These are phyloP conservation scores for Trichoderma sp. DNA, from an alignment of 2,329 filamentous ascomycete species.

Conservation along the genomic window DNA sequence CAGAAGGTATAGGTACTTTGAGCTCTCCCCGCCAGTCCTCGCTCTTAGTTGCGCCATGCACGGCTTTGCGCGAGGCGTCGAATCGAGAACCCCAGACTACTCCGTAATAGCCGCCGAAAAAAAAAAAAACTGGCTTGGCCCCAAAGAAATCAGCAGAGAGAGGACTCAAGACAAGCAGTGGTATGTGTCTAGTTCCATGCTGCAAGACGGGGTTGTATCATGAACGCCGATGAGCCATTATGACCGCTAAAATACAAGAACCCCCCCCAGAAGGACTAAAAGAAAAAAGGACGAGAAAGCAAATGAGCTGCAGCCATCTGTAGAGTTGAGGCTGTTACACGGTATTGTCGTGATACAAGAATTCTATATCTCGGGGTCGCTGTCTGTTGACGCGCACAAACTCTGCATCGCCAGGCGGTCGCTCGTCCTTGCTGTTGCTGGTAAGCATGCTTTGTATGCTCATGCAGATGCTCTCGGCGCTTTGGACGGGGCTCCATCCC, in stretches of 20 bases:
- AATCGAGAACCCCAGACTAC: neutral
- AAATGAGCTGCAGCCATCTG: neutral
- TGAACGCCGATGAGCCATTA: constrained; percentile 26
- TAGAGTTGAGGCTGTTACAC: constrained; percentile 51
- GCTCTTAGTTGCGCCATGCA: constrained; percentile 12
- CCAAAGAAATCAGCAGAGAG: constrained; percentile 5
- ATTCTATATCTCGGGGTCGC: constrained; percentile 85
- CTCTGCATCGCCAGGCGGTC: constrained; percentile 85
- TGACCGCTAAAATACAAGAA: constrained; percentile 19
- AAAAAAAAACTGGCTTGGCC: neutral
- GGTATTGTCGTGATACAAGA: constrained; percentile 89
- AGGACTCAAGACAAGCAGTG: neutral
- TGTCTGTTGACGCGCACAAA: constrained; percentile 82
- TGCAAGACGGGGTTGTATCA: constrained; percentile 5
- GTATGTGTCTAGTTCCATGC: constrained; percentile 4
- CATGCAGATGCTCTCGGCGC: constrained; percentile 95
- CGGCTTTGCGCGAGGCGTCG: neutral
- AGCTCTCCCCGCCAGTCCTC: constrained; percentile 4
- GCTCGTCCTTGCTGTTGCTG: constrained; percentile 87
- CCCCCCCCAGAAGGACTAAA: neutral
- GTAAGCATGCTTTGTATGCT: constrained; percentile 98
- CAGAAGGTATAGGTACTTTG: neutral
- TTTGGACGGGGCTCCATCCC: constrained; percentile 96
- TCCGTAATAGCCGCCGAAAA: neutral
- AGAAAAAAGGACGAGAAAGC: neutral